Evolutionary conservation across 352 stramenopile species (phyloP).

Genomic region (Phytophthora pini): DNA sequence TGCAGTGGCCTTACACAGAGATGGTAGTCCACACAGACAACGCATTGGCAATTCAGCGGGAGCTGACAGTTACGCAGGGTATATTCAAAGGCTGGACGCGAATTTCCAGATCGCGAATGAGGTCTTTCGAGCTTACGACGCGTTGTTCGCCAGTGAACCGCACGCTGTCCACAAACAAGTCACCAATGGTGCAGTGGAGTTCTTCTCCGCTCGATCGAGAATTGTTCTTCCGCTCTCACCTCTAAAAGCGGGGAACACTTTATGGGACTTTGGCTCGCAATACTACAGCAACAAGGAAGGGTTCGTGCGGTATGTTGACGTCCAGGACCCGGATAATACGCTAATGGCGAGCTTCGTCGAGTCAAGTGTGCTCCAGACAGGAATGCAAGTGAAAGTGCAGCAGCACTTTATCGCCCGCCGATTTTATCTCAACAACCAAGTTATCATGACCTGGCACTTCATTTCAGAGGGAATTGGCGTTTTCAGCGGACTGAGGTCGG

Average conservation of each 20-base stretch:
- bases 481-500: constrained; percentile 1
- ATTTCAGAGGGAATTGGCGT: neutral
- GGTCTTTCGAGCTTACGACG: neutral
- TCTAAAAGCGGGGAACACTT: neutral
- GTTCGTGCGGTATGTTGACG: neutral
- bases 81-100: neutral
- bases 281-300: neutral
- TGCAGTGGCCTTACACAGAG: neutral
- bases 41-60: neutral
- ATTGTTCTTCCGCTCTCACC: neutral
- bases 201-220: neutral
- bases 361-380: neutral
- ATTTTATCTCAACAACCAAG: constrained; percentile 18
- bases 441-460: constrained; percentile 27
- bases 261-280: neutral
- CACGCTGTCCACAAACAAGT: neutral
- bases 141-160: neutral
- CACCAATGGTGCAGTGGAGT: neutral
- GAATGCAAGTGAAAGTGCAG: neutral
- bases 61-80: neutral
- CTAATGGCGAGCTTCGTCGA: neutral
- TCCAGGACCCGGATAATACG: neutral
- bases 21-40: too few species aligned
- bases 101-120: neutral
- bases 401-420: neutral